Conservation (phyloP, 495 filamentous ascomycete species). For the Friedmanniomyces endolithicus region DNA sequence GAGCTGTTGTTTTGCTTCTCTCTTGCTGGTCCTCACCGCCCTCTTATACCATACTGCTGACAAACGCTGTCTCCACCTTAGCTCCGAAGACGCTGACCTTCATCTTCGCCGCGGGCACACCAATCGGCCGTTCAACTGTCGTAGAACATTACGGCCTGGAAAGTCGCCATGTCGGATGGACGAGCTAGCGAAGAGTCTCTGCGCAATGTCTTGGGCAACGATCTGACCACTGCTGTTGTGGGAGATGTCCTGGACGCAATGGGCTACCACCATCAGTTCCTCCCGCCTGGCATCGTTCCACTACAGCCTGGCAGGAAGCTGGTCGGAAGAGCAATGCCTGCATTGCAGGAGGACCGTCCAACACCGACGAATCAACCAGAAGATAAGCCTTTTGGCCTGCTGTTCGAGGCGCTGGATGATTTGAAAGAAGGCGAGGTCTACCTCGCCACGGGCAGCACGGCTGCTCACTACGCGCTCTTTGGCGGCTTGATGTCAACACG, state of each 20-base stretch:
- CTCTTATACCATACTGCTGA: no score
- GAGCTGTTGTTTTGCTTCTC: no score
- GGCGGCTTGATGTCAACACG: conserved; percentile 1
- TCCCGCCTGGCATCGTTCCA: background rate
- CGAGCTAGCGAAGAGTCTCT: background rate
- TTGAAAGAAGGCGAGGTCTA: conserved; percentile 8
- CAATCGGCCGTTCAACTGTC: no score
- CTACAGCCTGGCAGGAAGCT: background rate
- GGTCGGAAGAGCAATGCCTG: background rate
- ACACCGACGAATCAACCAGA: background rate
- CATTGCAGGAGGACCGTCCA: background rate
- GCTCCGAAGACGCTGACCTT: no score
- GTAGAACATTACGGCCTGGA: no score
- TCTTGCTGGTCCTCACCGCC: no score
- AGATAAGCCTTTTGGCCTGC: background rate
- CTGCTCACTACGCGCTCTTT: background rate
- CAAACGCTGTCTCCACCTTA: no score
- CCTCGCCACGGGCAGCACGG: background rate
- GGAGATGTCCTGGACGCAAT: background rate
- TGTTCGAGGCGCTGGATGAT: conserved; percentile 4
- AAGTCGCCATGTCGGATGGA: background rate
- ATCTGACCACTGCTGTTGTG: background rate
- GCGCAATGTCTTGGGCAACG: background rate
- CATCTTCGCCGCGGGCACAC: no score
- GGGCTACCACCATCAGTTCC: conserved; percentile 6